These are phyloP conservation scores for Phoenix dactylifera DNA, from an alignment of 176 grass and related monocot species.

Conservation along the genomic window DNA sequence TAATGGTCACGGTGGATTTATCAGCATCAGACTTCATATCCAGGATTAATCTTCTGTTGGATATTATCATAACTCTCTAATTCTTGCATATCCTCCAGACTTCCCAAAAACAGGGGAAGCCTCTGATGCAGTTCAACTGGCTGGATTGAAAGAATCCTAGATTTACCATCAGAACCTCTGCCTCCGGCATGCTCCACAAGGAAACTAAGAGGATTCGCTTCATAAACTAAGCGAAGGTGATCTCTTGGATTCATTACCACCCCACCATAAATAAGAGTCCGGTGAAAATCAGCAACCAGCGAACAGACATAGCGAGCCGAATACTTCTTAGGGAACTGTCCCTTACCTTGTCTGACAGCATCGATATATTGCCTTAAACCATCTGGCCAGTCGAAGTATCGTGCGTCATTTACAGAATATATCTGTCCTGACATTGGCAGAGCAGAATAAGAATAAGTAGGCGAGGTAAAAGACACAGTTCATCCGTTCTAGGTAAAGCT, in stretches of 20 bases:
- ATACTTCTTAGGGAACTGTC: constrained; percentile 84
- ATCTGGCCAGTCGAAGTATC: constrained; percentile 92
- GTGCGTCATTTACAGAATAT: constrained; percentile 90
- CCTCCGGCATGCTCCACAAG: constrained; percentile 76
- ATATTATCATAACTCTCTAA: constrained; percentile 79
- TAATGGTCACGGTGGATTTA: not conserved
- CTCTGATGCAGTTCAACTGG: constrained; percentile 91
- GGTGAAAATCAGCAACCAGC: constrained; percentile 79
- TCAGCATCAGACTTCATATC: constrained; percentile 56
- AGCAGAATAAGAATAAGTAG: not conserved
- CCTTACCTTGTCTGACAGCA: constrained; percentile 81
- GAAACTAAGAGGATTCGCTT: constrained; percentile 89
- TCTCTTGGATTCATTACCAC: constrained; percentile 93
- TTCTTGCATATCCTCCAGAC: constrained; percentile 82
- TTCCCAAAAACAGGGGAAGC: constrained; percentile 76
- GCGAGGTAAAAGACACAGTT: too few relatives aligned
- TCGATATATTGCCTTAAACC: constrained; percentile 85
- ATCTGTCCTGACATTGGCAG: constrained; percentile 60
- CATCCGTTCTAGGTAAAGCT: too few relatives aligned
- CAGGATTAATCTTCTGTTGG: constrained; percentile 92
- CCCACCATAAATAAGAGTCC: constrained; percentile 77
- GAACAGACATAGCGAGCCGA: constrained; percentile 91
- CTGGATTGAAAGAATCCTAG: constrained; percentile 67
- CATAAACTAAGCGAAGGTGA: constrained; percentile 82
- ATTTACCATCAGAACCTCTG: constrained; percentile 76